A percentile compares a stretch with the other conserved stretches of the same genome.
Conservation (phyloP, 345 rosid genomes). For the Citrus trifoliata region DNA sequence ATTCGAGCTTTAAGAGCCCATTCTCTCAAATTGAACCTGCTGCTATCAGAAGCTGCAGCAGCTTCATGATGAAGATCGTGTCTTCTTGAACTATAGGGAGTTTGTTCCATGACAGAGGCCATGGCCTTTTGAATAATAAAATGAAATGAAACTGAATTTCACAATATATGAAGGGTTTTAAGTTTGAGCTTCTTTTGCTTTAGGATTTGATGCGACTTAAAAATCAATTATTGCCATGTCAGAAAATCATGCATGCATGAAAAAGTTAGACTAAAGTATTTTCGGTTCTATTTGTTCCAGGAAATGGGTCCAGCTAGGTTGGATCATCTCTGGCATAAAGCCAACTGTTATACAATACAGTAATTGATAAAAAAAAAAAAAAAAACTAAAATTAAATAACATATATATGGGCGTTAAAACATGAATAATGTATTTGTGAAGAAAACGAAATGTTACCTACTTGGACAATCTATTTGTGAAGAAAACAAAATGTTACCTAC, state of each 20-base stretch:
- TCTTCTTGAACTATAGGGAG: slow-evolving; percentile 14
- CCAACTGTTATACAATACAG: no score
- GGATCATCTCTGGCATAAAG: no score
- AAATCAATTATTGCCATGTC: not conserved
- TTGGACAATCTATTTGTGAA: no score
- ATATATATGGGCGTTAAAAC: no score
- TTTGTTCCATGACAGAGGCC: slow-evolving; percentile 33
- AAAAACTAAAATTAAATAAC: no score
- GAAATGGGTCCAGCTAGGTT: no score
- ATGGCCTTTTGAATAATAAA: slow-evolving; percentile 5
- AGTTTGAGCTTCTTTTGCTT: not conserved
- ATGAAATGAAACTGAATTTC: not conserved
- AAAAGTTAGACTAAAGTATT: not conserved
- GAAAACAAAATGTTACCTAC: no score
- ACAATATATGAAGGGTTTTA: not conserved
- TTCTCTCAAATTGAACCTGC: slow-evolving; percentile 42
- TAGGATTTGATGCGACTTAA: not conserved
- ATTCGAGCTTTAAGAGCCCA: slow-evolving; percentile 52
- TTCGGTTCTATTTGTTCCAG: not conserved
- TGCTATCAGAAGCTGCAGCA: slow-evolving; percentile 19
- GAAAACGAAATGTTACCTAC: no score
- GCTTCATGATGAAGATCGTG: slow-evolving; percentile 15
- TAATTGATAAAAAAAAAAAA: no score
- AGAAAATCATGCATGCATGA: not conserved
- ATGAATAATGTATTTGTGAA: no score